phyloP scores from a whole-genome alignment of 176 grass and related monocot genomes.

The Poa annua region DNA sequence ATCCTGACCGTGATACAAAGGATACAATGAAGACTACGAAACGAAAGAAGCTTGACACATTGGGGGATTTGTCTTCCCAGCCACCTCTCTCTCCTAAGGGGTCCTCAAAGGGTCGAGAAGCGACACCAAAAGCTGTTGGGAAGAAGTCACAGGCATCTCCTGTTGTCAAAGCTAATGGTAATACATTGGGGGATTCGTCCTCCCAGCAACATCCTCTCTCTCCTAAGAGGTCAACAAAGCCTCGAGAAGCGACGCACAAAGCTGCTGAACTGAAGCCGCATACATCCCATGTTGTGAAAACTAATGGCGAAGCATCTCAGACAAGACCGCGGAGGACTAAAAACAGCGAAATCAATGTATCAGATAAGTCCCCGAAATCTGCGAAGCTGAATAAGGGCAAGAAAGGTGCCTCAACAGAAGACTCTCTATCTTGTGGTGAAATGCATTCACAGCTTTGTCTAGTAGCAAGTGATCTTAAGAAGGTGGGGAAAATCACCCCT shows the following conservation, averaged over 20 bases:
- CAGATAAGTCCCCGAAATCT: constrained; percentile 17
- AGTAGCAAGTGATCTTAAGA: constrained; percentile 53
- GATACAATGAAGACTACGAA: constrained; percentile 43
- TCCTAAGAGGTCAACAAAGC: constrained; percentile 51
- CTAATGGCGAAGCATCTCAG: constrained; percentile 36
- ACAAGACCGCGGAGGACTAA: constrained; percentile 37
- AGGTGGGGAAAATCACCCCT: constrained; percentile 45
- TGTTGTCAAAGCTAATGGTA: constrained; percentile 44
- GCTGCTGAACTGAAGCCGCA: constrained; percentile 35
- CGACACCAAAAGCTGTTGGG: constrained; percentile 44
- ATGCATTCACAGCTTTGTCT: constrained; percentile 65
- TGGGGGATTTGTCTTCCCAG: constrained; percentile 68
- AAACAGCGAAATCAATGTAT: constrained; percentile 15
- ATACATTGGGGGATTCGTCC: constrained; percentile 39
- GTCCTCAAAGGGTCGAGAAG: constrained; percentile 49
- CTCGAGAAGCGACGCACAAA: constrained; percentile 48
- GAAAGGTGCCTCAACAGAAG: constrained; percentile 34
- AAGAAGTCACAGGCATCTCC: constrained; percentile 26
- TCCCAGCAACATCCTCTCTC: constrained; percentile 36
- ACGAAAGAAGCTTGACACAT: constrained; percentile 66
- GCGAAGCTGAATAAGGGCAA: constrained; percentile 42
- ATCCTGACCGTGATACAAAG: constrained; percentile 15
- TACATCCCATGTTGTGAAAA: constrained; percentile 33
- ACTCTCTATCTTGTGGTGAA: constrained; percentile 54
- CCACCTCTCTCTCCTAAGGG: constrained; percentile 39